Percentiles rank a stretch among this genome's conserved stretches.
Evolutionary conservation across 2,329 filamentous ascomycete species (phyloP).

Genomic region (Talaromyces amestolkiae): DNA sequence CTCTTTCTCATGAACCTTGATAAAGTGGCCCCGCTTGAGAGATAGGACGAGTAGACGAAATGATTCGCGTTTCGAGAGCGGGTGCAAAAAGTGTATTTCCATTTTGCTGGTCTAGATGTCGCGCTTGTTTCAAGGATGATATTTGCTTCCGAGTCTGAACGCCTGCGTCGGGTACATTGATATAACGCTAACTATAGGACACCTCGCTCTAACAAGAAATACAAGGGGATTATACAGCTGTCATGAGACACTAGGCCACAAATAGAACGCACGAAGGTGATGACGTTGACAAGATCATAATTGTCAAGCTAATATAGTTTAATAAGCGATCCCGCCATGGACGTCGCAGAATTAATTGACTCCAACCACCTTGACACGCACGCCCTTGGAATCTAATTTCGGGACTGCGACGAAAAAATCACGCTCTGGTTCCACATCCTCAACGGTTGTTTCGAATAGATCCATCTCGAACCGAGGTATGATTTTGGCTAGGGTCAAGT

Average conservation of each 20-base stretch:
- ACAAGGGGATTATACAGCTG: background rate
- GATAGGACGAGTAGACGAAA: background rate
- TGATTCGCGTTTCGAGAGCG: background rate
- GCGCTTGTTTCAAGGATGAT: background rate
- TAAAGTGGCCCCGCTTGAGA: background rate
- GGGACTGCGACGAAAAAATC: slow-evolving; percentile 14
- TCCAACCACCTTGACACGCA: slow-evolving; percentile 4
- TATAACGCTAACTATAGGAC: background rate
- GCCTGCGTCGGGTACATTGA: background rate
- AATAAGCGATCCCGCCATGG: background rate
- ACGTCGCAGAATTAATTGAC: background rate
- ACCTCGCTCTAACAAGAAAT: background rate
- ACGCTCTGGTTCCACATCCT: slow-evolving; percentile 26
- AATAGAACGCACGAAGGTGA: background rate
- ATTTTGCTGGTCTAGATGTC: background rate
- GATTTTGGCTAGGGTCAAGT: slow-evolving; percentile 31
- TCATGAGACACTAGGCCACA: background rate
- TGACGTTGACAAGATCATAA: background rate
- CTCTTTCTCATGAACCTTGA: background rate
- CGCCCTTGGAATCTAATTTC: slow-evolving; percentile 12
- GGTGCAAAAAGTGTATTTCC: background rate
- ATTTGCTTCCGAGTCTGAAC: background rate
- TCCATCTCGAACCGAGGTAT: slow-evolving; percentile 32
- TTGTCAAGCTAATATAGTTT: background rate
- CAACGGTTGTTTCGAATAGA: slow-evolving; percentile 32